A percentile compares a stretch with the other conserved stretches of the same genome.
These are phyloP conservation scores for Lodderomyces jiufengensis DNA, from an alignment of 1,139 yeast genomes.

Conservation along the genomic window DNA sequence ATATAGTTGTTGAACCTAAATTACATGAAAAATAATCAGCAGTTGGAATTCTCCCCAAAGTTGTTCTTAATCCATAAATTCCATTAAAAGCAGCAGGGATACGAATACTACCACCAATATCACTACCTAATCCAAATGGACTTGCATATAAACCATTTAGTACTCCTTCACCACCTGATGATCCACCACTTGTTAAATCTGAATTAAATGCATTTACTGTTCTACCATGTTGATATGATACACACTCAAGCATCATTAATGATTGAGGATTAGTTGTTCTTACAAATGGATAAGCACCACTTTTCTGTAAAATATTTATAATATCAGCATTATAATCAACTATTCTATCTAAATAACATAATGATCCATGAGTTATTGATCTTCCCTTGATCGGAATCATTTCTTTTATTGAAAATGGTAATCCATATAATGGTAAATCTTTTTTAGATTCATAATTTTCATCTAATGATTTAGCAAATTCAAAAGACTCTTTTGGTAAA, in stretches of 20 bases:
- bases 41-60: slow-evolving; percentile 20
- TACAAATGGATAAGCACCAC: slow-evolving; percentile 23
- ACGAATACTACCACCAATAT: slow-evolving; percentile 30
- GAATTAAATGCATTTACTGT: slow-evolving; percentile 54
- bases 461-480: slow-evolving; percentile 18
- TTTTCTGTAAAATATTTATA: slow-evolving; percentile 15
- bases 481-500: slow-evolving; percentile 18
- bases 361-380: slow-evolving; percentile 21
- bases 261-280: slow-evolving; percentile 57
- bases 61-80: slow-evolving; percentile 23
- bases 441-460: slow-evolving; percentile 14
- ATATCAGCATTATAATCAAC: slow-evolving; percentile 22
- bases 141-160: slow-evolving; percentile 22
- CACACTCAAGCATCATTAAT: slow-evolving; percentile 53
- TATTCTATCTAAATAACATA: slow-evolving; percentile 20
- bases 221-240: slow-evolving; percentile 48
- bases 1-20: slow-evolving; percentile 32
- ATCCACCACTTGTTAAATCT: slow-evolving; percentile 48
- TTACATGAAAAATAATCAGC: slow-evolving; percentile 20
- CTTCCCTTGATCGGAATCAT: slow-evolving; percentile 16
- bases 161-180: slow-evolving; percentile 27
- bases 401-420: slow-evolving; percentile 25
- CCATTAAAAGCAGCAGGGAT: slow-evolving; percentile 28
- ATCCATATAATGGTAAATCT: slow-evolving; percentile 19
- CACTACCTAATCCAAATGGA: slow-evolving; percentile 26